Evolutionary conservation across 352 stramenopile genomes (phyloP).

Genomic region (Phytophthora podocarpi): DNA sequence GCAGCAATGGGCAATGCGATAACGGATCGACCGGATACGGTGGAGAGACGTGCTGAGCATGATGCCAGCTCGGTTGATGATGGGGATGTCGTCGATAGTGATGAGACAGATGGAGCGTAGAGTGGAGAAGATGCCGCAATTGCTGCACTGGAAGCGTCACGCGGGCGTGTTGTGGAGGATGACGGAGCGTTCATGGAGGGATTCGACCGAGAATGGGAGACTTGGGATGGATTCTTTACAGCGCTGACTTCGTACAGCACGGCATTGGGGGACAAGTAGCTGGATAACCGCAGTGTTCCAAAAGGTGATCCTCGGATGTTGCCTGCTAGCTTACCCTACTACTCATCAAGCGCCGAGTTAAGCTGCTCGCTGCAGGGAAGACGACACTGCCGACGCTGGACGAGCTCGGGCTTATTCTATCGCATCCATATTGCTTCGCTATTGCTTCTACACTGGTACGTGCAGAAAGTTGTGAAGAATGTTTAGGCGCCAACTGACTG

Average conservation of each 20-base stretch:
- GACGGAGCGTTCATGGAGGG: background rate
- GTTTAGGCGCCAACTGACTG: too few relatives aligned
- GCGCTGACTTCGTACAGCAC: background rate
- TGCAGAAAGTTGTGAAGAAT: too few relatives aligned
- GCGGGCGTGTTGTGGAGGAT: background rate
- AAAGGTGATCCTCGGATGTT: background rate
- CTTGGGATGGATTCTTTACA: conserved; percentile 1
- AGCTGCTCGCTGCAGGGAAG: background rate
- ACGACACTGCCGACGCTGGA: background rate
- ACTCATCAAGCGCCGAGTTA: conserved; percentile 5
- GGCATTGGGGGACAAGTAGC: background rate
- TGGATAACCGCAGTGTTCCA: too few relatives aligned
- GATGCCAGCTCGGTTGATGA: background rate
- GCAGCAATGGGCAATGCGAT: background rate
- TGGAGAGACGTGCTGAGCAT: background rate
- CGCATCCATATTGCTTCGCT: background rate
- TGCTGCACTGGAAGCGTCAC: background rate
- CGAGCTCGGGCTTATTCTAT: background rate
- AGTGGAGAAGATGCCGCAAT: conserved; percentile 5
- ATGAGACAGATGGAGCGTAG: too few relatives aligned
- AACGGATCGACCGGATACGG: background rate
- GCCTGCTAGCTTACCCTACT: background rate
- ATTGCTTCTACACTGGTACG: conserved; percentile 8
- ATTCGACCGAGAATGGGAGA: background rate
- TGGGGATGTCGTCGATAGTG: too few relatives aligned